A percentile compares a stretch with the other conserved stretches of the same genome.
Conservation (phyloP, 2,329 filamentous ascomycete species). For the Sporothrix mexicana region DNA sequence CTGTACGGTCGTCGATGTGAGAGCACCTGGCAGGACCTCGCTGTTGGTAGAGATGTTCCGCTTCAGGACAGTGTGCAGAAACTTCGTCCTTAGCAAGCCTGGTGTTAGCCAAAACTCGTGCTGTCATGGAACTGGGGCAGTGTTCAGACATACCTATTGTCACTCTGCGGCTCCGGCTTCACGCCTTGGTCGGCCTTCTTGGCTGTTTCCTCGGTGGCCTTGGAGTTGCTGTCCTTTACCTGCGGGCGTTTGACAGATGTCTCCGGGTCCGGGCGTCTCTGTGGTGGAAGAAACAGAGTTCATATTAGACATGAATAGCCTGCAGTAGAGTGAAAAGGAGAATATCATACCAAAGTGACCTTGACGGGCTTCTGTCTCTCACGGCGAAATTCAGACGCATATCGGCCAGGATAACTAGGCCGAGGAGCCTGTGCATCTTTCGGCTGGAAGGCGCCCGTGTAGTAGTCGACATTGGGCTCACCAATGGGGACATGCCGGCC, state of each 20-base stretch:
- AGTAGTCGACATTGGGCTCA: conserved; percentile 23
- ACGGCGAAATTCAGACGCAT: conserved; percentile 21
- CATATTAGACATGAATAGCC: background rate
- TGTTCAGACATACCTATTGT: conserved; percentile 26
- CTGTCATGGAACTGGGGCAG: background rate
- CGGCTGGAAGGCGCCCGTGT: background rate
- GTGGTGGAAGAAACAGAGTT: too few species aligned
- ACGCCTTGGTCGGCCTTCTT: background rate
- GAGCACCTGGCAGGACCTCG: conserved; percentile 47
- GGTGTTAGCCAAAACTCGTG: background rate
- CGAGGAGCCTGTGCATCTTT: background rate
- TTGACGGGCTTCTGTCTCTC: conserved; percentile 33
- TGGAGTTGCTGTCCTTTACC: conserved; percentile 3
- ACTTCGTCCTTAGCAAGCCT: conserved; percentile 46
- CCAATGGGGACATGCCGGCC: conserved; percentile 25
- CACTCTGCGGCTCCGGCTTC: background rate
- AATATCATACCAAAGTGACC: conserved; percentile 35
- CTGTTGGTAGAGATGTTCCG: conserved; percentile 53
- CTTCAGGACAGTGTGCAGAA: conserved; percentile 58
- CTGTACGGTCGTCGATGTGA: conserved; percentile 59
- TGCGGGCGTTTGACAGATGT: background rate
- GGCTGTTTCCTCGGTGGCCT: background rate
- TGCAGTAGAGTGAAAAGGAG: background rate
- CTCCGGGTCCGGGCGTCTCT: conserved; percentile 31
- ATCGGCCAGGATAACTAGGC: background rate